phyloP scores from a whole-genome alignment of 129 eudicot genomes.

The Chrysanthemum lavandulifolium region DNA sequence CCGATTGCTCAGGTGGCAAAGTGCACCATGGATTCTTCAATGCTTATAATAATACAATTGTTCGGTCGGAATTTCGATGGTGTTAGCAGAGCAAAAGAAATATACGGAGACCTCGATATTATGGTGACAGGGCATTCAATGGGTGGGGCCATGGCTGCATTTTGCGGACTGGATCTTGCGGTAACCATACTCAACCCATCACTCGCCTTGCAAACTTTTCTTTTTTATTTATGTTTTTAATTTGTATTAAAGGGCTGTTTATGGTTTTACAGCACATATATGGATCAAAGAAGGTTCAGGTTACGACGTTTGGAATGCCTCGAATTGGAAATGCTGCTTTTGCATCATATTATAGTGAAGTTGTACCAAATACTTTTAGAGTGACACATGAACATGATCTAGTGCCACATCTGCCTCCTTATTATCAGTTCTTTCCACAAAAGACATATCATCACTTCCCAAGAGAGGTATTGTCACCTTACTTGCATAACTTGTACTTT shows the following conservation, averaged over 20 bases:
- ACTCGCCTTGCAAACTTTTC: neutral
- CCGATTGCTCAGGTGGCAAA: constrained; percentile 83
- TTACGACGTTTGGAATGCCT: constrained; percentile 95
- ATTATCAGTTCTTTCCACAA: constrained; percentile 66
- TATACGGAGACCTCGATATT: constrained; percentile 65
- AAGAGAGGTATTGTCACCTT: constrained; percentile 76
- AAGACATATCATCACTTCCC: constrained; percentile 94
- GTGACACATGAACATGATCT: constrained; percentile 86
- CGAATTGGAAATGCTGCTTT: constrained; percentile 93
- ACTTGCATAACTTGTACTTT: constrained; percentile 1
- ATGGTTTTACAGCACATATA: constrained; percentile 53
- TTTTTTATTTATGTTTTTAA: neutral
- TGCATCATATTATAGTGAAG: constrained; percentile 63
- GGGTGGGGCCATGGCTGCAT: constrained; percentile 99
- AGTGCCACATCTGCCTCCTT: constrained; percentile 97
- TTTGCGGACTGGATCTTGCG: constrained; percentile 85
- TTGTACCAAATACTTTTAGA: constrained; percentile 81
- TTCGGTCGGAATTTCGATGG: constrained; percentile 78
- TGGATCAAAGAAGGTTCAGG: constrained; percentile 60
- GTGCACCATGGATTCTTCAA: constrained; percentile 96
- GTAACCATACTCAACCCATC: constrained; percentile 35
- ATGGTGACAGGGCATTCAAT: constrained; percentile 95
- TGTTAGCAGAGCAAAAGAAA: constrained; percentile 48
- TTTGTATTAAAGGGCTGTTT: constrained; percentile 14
- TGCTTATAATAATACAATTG: constrained; percentile 88